These are phyloP conservation scores for Agarophyton chilense DNA, from an alignment of 23 red algal species.

Conservation along the genomic window DNA sequence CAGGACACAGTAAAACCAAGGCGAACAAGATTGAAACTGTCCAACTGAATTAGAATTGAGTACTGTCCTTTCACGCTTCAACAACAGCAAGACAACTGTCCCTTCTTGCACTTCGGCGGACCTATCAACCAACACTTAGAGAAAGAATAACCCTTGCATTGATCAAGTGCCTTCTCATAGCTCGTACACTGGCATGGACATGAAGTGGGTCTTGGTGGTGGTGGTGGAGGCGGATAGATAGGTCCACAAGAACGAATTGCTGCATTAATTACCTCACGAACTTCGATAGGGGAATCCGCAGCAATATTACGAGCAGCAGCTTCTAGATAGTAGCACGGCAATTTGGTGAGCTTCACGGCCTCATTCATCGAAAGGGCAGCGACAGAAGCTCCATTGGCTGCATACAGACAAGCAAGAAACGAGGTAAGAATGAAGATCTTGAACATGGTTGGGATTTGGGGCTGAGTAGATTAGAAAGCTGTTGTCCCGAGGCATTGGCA, in stretches of 20 bases:
- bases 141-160: conserved; percentile 8
- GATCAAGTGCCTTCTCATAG: not conserved
- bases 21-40: too few relatives aligned
- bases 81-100: conserved; percentile 12
- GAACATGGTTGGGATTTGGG: not conserved
- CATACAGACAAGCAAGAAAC: not conserved
- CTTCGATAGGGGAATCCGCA: not conserved
- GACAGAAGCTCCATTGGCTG: not conserved
- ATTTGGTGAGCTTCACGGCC: not conserved
- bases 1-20: too few relatives aligned
- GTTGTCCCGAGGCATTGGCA: too few relatives aligned
- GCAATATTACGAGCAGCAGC: not conserved
- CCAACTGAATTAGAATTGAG: too few relatives aligned
- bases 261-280: not conserved
- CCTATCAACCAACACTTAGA: conserved; percentile 19
- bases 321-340: not conserved
- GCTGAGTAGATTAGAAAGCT: too few relatives aligned
- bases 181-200: conserved; percentile 11
- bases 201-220: not conserved
- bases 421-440: not conserved
- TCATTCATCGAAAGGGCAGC: not conserved
- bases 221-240: not conserved
- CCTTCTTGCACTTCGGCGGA: conserved; percentile 27
- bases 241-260: not conserved
- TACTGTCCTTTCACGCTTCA: not conserved